These are phyloP conservation scores for Ascochyta koolunga DNA, from an alignment of 2,329 filamentous ascomycete species.

Conservation along the genomic window DNA sequence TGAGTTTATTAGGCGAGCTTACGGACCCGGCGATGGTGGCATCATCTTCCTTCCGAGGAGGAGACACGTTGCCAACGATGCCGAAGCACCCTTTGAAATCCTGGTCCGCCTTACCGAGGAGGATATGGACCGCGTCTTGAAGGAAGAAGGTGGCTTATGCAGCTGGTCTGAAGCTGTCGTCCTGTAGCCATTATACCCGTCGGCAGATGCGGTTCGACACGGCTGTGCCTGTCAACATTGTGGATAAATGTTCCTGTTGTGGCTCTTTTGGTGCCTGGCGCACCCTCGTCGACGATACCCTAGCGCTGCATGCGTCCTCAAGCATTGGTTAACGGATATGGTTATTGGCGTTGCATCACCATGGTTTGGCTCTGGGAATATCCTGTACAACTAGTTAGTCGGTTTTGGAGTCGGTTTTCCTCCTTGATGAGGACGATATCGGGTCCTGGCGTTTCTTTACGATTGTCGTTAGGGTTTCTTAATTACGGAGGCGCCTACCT, in stretches of 20 bases:
- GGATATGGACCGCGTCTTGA: constrained; percentile 40
- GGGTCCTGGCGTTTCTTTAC: constrained; percentile 15
- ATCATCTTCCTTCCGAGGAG: constrained; percentile 45
- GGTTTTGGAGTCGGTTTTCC: constrained; percentile 14
- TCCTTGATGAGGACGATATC: constrained; percentile 9
- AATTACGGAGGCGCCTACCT: constrained; percentile 7
- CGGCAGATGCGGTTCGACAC: constrained; percentile 6
- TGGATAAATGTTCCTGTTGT: constrained; percentile 9
- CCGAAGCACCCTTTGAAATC: constrained; percentile 44
- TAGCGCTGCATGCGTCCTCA: constrained; percentile 14
- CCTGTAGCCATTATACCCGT: constrained; percentile 14
- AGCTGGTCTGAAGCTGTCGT: constrained; percentile 39
- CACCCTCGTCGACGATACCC: constrained; percentile 21
- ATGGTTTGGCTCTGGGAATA: constrained; percentile 36
- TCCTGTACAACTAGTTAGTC: constrained; percentile 43
- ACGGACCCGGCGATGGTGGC: constrained; percentile 40
- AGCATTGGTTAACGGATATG: constrained; percentile 27
- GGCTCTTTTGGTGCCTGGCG: constrained; percentile 21
- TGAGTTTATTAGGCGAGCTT: constrained; percentile 42
- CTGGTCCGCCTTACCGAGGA: constrained; percentile 41
- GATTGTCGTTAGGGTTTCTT: constrained; percentile 1
- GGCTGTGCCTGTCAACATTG: neutral
- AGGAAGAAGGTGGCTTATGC: constrained; percentile 36
- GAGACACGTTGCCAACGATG: constrained; percentile 25
- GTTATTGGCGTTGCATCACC: constrained; percentile 25